These are phyloP conservation scores for Saitozyma sp. DNA, from an alignment of 768 basidiomycete genomes.

Conservation along the genomic window DNA sequence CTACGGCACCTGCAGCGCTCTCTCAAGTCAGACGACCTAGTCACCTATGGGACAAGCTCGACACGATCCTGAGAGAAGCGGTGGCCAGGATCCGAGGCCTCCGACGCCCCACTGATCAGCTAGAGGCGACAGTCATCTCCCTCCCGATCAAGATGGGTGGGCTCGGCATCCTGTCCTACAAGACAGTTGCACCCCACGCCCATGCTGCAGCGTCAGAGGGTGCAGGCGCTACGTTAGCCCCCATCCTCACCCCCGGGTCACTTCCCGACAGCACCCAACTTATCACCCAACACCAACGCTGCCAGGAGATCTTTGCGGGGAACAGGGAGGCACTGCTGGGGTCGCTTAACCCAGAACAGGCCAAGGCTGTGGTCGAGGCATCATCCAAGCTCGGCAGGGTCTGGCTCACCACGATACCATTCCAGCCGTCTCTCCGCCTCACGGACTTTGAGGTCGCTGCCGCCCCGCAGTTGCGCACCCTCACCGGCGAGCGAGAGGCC, in stretches of 20 bases:
- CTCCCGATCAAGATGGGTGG: conserved; percentile 3
- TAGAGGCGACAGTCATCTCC: too few species aligned
- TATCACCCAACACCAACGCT: not conserved
- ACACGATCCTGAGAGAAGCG: not conserved
- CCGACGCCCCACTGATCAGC: not conserved
- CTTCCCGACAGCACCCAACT: not conserved
- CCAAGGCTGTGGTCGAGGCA: not conserved
- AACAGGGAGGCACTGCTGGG: not conserved
- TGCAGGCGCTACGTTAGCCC: not conserved
- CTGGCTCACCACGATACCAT: conserved; percentile 10
- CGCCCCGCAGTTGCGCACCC: too few species aligned
- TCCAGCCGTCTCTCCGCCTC: not conserved
- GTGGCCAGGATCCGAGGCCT: not conserved
- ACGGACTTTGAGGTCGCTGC: not conserved
- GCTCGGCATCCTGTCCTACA: conserved; percentile 5
- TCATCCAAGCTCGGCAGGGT: conserved; percentile 1
- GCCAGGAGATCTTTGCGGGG: conserved; percentile 3
- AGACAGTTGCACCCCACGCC: conserved; percentile 2
- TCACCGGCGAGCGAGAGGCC: too few species aligned
- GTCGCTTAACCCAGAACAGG: not conserved
- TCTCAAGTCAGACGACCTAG: conserved; percentile 10
- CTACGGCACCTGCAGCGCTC: conserved; percentile 17
- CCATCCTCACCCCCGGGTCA: not conserved
- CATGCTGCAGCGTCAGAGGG: not conserved
- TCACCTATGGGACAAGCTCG: not conserved